Conservation (phyloP, 73 alveolate species). For the Effrenium voratum region DNA sequence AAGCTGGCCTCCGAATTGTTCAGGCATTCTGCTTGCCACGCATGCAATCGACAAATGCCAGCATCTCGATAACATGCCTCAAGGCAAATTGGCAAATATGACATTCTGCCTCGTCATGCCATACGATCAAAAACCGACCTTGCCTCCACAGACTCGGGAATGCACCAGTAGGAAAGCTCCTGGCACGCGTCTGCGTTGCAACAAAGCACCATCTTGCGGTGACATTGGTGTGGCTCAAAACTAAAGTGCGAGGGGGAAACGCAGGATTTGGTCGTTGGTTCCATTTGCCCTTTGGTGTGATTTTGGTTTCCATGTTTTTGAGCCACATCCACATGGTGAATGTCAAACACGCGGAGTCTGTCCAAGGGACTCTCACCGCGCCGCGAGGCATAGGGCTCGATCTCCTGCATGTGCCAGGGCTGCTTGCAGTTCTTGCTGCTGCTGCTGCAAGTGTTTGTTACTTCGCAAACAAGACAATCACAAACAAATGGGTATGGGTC, state of each 20-base stretch:
- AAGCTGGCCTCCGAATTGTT: constrained; percentile 47
- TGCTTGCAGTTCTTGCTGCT: too few species aligned
- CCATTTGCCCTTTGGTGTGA: background rate
- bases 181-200: background rate
- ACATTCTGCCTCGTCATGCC: background rate
- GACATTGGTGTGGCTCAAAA: too few species aligned
- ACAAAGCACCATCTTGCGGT: too few species aligned
- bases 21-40: constrained; percentile 88
- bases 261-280: background rate
- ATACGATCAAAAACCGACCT: background rate
- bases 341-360: background rate
- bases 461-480: background rate
- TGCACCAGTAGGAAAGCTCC: constrained; percentile 89
- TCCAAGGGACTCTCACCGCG: constrained; percentile 75
- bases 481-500: too few species aligned
- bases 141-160: constrained; percentile 75
- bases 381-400: constrained; percentile 59
- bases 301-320: background rate
- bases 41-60: constrained; percentile 66
- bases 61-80: constrained; percentile 82
- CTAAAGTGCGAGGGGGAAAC: background rate
- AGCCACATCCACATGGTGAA: background rate
- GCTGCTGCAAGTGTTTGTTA: background rate
- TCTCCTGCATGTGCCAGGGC: constrained; percentile 56
- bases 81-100: background rate